These are phyloP conservation scores for Pyrenophora graminea DNA, from an alignment of 2,329 filamentous ascomycete genomes.

Conservation along the genomic window DNA sequence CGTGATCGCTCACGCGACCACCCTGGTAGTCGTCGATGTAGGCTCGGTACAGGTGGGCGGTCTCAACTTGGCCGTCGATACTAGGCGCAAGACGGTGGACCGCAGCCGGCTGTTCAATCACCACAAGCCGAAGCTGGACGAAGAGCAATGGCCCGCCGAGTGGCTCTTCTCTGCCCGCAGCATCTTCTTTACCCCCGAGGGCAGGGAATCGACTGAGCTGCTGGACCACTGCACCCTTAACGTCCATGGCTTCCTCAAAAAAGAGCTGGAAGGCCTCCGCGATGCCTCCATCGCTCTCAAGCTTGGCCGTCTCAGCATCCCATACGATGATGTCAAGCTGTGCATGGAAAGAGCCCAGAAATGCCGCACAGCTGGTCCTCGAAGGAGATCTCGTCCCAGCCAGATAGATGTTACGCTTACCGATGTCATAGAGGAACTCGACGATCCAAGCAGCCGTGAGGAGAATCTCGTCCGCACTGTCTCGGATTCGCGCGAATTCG, in stretches of 20 bases:
- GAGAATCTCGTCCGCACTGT: conserved; percentile 79
- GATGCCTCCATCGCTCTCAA: conserved; percentile 92
- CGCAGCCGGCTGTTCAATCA: conserved; percentile 87
- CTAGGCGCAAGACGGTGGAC: conserved; percentile 87
- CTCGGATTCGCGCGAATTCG: conserved; percentile 89
- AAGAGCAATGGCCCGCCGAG: conserved; percentile 76
- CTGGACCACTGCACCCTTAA: conserved; percentile 87
- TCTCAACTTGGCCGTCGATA: conserved; percentile 86
- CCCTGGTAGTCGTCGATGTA: conserved; percentile 75
- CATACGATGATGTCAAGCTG: conserved; percentile 79
- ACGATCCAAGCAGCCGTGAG: conserved; percentile 67
- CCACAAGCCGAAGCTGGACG: conserved; percentile 50
- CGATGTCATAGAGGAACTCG: conserved; percentile 75
- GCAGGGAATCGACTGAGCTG: conserved; percentile 81
- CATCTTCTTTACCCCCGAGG: conserved; percentile 84
- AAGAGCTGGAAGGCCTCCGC: conserved; percentile 80
- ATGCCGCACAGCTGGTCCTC: conserved; percentile 40
- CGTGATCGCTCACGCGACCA: conserved; percentile 79
- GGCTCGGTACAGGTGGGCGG: conserved; percentile 84
- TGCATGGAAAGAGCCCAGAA: conserved; percentile 62
- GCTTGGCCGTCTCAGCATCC: conserved; percentile 85
- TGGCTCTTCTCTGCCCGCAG: conserved; percentile 90
- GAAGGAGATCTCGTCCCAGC: conserved; percentile 30
- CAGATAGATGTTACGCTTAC: conserved; percentile 66
- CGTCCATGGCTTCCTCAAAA: conserved; percentile 87